phyloP scores from a whole-genome alignment of 257 asterid genomes.

The Solanum phureja region DNA sequence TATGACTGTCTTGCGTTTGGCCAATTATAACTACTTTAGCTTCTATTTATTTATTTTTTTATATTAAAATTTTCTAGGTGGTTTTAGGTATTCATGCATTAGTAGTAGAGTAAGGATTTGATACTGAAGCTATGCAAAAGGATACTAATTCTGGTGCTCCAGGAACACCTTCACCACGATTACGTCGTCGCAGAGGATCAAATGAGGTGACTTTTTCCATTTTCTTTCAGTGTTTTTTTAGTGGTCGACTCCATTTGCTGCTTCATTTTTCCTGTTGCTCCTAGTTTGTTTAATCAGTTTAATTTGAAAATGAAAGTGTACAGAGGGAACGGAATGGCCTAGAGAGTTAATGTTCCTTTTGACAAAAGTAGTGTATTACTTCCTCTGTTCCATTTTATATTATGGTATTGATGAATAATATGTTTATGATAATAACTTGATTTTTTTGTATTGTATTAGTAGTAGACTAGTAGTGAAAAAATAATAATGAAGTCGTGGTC shows the following conservation, averaged over 20 bases:
- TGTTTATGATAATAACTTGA: background rate
- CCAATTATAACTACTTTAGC: background rate
- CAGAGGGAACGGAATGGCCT: background rate
- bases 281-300: background rate
- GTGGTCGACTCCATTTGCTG: background rate
- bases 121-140: constrained; percentile 50
- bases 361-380: background rate
- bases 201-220: constrained; percentile 56
- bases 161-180: constrained; percentile 43
- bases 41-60: background rate
- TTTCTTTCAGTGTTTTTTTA: background rate
- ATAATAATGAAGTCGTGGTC: background rate
- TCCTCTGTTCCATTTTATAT: background rate
- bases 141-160: constrained; percentile 54
- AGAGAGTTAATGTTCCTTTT: background rate
- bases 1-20: background rate
- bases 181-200: constrained; percentile 86
- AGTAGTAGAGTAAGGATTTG: background rate
- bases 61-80: background rate
- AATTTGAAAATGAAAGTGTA: background rate
- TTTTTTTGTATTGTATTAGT: background rate
- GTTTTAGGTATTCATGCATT: background rate
- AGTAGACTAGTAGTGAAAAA: background rate
- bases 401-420: background rate
- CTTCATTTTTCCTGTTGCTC: background rate